Conservation (phyloP, 2,329 filamentous ascomycete genomes). For the Beauveria medogensis region DNA sequence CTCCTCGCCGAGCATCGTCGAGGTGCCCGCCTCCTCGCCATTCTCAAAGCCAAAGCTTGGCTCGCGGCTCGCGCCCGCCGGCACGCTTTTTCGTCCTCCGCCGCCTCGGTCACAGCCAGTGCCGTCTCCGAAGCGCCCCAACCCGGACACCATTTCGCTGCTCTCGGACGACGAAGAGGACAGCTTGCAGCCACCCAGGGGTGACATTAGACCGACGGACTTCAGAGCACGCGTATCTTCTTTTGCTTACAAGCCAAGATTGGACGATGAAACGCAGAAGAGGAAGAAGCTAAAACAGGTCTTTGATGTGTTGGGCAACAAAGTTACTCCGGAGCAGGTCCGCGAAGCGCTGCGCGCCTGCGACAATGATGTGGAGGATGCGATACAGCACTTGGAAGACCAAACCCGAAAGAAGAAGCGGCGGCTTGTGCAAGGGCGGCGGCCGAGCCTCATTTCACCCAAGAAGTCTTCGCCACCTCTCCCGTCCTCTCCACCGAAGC, state of each 20-base stretch:
- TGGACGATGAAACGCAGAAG: constrained; percentile 28
- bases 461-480: constrained; percentile 16
- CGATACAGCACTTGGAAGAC: constrained; percentile 24
- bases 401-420: constrained; percentile 22
- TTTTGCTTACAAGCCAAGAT: constrained; percentile 41
- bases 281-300: constrained; percentile 27
- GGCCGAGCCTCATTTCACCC: constrained; percentile 17
- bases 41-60: constrained; percentile 39
- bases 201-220: constrained; percentile 55
- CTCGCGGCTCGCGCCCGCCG: constrained; percentile 64
- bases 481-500: constrained; percentile 1
- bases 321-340: constrained; percentile 22
- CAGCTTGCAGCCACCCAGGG: constrained; percentile 41
- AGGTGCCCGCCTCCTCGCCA: constrained; percentile 87
- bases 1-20: constrained; percentile 47
- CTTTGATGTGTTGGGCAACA: constrained; percentile 26
- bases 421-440: constrained; percentile 30
- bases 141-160: constrained; percentile 39
- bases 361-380: constrained; percentile 28
- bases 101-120: constrained; percentile 20
- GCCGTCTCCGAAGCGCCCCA: constrained; percentile 21
- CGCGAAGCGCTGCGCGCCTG: constrained; percentile 25
- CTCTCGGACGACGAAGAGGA: constrained; percentile 45
- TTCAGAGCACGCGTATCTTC: constrained; percentile 35
- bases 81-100: constrained; percentile 59